Conservation (phyloP, 106 monocot species). For the Acorus gramineus region DNA sequence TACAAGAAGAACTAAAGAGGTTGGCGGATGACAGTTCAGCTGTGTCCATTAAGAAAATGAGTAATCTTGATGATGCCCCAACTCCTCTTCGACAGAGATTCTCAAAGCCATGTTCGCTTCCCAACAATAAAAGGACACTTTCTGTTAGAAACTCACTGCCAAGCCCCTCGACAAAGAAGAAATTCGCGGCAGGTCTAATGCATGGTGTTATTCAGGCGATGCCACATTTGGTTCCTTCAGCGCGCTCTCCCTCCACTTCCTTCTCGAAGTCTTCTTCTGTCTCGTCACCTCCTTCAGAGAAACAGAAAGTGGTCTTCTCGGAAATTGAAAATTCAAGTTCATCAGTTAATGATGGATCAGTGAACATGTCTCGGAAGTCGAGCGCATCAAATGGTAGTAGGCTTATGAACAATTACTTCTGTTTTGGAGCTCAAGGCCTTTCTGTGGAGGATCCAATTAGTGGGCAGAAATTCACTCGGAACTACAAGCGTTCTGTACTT, state of each 20-base stretch:
- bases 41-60: slow-evolving; percentile 37
- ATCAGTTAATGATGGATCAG: slow-evolving; percentile 3
- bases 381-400: slow-evolving; percentile 17
- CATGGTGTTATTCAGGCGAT: slow-evolving; percentile 71
- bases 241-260: slow-evolving; percentile 14
- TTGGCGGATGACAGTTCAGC: slow-evolving; percentile 27
- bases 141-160: slow-evolving; percentile 38
- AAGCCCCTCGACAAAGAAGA: slow-evolving; percentile 61
- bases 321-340: slow-evolving; percentile 27
- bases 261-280: slow-evolving; percentile 10
- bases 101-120: slow-evolving; percentile 33
- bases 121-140: slow-evolving; percentile 55
- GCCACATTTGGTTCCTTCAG: slow-evolving; percentile 37
- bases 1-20: slow-evolving; percentile 19
- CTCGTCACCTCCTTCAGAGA: slow-evolving; percentile 22
- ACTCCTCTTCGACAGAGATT: slow-evolving; percentile 61
- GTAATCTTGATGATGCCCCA: slow-evolving; percentile 31
- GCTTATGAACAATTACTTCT: slow-evolving; percentile 63
- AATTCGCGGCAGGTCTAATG: slow-evolving; percentile 42
- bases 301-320: slow-evolving; percentile 19
- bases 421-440: slow-evolving; percentile 62
- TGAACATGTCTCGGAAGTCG: slow-evolving; percentile 15
- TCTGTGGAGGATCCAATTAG: slow-evolving; percentile 21
- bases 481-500: slow-evolving; percentile 29
- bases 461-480: slow-evolving; percentile 13